Conservation (phyloP, 1,284 basidiomycete genomes). For the Phellopilus nigrolimitatus region DNA sequence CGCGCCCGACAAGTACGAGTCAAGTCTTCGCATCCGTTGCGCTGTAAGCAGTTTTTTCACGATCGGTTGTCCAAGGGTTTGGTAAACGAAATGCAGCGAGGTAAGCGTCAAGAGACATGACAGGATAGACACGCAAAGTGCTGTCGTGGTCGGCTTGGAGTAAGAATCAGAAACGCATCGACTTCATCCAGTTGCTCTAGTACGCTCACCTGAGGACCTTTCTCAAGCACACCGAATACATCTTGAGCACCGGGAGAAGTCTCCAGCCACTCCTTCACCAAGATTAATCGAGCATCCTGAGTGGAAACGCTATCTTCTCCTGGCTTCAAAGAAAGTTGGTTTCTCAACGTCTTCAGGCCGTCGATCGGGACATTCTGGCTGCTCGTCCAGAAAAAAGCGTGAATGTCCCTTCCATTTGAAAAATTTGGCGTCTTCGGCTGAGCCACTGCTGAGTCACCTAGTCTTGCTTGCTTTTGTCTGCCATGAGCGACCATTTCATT, state of each 20-base stretch:
- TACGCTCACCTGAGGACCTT: conserved; percentile 39
- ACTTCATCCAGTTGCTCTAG: neutral
- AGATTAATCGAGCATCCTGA: conserved; percentile 53
- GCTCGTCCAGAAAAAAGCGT: neutral
- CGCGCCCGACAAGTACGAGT: conserved; percentile 50
- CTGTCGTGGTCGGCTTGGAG: conserved; percentile 39
- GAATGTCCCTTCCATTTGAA: neutral
- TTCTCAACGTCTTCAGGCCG: conserved; percentile 37
- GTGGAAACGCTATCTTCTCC: conserved; percentile 40
- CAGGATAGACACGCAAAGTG: conserved; percentile 48
- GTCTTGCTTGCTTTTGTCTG: neutral
- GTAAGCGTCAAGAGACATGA: conserved; percentile 53
- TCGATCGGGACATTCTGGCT: neutral
- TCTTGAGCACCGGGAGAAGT: conserved; percentile 50
- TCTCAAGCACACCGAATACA: conserved; percentile 60
- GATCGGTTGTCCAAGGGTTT: conserved; percentile 53
- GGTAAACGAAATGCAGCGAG: conserved; percentile 61
- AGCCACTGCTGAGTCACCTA: neutral
- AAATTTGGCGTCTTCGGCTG: neutral
- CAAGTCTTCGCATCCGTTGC: conserved; percentile 49
- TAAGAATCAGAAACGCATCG: conserved; percentile 9
- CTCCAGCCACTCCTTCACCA: conserved; percentile 60
- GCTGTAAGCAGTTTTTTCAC: conserved; percentile 52
- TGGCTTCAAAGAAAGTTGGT: conserved; percentile 48
- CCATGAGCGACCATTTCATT: neutral